A percentile compares a stretch with the other conserved stretches of the same genome.
Evolutionary conservation across 2,329 filamentous ascomycete species (phyloP).

Genomic region (Colletotrichum liriopes): DNA sequence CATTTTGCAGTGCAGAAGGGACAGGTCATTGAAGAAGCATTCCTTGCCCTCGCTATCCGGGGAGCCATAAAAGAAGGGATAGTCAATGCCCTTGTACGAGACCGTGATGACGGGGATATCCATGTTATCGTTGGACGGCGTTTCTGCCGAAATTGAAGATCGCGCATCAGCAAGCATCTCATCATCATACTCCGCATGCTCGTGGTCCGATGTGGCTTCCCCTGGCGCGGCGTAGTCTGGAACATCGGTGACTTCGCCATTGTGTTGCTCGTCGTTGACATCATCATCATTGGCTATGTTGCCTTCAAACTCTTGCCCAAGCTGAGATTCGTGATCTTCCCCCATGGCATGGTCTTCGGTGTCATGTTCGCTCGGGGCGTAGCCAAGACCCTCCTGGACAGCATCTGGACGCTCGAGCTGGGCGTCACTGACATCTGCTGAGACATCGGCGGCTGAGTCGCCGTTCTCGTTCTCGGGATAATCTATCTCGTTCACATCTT

Average conservation of each 20-base stretch:
- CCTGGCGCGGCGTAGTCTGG: conserved; percentile 31
- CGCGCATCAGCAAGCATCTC: conserved; percentile 30
- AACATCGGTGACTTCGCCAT: conserved; percentile 25
- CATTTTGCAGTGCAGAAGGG: conserved; percentile 61
- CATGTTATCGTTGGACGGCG: conserved; percentile 39
- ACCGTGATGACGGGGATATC: conserved; percentile 58
- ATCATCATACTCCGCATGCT: conserved; percentile 34
- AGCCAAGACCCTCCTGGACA: conserved; percentile 28
- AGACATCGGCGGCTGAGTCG: conserved; percentile 49
- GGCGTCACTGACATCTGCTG: conserved; percentile 9
- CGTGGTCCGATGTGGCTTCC: conserved; percentile 26
- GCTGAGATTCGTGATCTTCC: conserved; percentile 6
- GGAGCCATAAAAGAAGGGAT: conserved; percentile 56
- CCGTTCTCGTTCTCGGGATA: conserved; percentile 55
- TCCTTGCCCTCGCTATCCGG: conserved; percentile 50
- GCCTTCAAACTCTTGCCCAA: conserved; percentile 5
- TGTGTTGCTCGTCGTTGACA: background rate
- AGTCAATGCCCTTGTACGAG: conserved; percentile 61
- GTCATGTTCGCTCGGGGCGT: conserved; percentile 13
- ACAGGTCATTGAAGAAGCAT: conserved; percentile 63
- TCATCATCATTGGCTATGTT: conserved; percentile 12
- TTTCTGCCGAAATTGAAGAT: conserved; percentile 36
- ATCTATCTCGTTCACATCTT: conserved; percentile 50
- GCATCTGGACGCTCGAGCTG: background rate
- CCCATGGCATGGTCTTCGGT: conserved; percentile 12